A percentile compares a stretch with the other conserved stretches of the same genome.
These are phyloP conservation scores for Podaxis rugospora DNA, from an alignment of 768 basidiomycete genomes.

Conservation along the genomic window DNA sequence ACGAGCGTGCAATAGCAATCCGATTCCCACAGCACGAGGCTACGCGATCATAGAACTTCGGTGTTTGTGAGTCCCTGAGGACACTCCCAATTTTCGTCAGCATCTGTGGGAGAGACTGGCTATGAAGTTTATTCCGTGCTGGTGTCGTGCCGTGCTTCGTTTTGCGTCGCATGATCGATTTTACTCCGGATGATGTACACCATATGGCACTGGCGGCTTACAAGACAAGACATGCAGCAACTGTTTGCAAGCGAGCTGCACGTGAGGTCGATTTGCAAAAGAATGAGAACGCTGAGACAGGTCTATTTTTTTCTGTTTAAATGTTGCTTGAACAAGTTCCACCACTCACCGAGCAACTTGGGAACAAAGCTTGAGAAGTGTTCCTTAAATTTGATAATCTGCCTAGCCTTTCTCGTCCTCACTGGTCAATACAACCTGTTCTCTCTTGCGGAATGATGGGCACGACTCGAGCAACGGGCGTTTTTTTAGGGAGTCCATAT, in stretches of 20 bases:
- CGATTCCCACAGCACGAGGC: not conserved
- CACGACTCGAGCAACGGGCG: constrained; percentile 53
- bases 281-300: not conserved
- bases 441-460: constrained; percentile 70
- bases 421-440: not conserved
- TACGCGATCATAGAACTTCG: not conserved
- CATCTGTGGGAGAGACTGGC: too few species aligned
- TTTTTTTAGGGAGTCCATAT: constrained; percentile 53
- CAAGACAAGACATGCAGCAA: not conserved
- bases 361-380: too few species aligned
- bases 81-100: not conserved
- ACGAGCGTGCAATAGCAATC: not conserved
- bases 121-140: not conserved
- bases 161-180: not conserved
- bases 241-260: not conserved
- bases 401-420: not conserved
- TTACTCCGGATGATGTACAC: not conserved
- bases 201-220: not conserved
- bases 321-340: constrained; percentile 12
- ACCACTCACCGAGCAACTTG: not conserved
- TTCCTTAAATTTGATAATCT: constrained; percentile 21
- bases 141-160: not conserved
- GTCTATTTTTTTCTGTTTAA: not conserved
- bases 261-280: not conserved
- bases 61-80: not conserved